Evolutionary conservation across 495 filamentous ascomycete genomes (phyloP).

Genomic region (Viridothelium virens): DNA sequence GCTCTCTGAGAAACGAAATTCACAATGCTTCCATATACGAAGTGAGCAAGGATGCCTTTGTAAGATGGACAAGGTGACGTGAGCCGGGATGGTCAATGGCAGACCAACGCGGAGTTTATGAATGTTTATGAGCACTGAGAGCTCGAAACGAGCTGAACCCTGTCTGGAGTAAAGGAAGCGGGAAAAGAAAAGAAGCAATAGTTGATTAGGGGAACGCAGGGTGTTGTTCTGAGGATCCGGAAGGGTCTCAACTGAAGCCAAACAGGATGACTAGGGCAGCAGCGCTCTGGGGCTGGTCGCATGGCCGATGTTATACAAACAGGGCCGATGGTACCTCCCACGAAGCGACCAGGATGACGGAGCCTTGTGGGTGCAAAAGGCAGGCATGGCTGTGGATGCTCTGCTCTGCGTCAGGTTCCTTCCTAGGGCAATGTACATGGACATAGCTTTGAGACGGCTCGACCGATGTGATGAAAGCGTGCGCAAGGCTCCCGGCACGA

Average conservation of each 20-base stretch:
- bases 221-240: conserved; percentile 5
- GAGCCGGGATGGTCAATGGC: background rate
- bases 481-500: conserved; percentile 11
- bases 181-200: background rate
- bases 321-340: conserved; percentile 4
- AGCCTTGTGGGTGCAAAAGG: conserved; percentile 9
- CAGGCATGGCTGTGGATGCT: background rate
- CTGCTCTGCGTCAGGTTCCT: conserved; percentile 9
- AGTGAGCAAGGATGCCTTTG: background rate
- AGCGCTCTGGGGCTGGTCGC: background rate
- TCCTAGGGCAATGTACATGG: conserved; percentile 11
- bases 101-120: conserved; percentile 4
- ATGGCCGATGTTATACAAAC: conserved; percentile 8
- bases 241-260: conserved; percentile 9
- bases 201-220: background rate
- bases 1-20: background rate
- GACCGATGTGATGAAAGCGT: conserved; percentile 13
- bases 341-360: conserved; percentile 9
- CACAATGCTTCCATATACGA: background rate
- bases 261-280: conserved; percentile 1
- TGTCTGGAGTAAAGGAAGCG: conserved; percentile 1
- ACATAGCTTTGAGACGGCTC: conserved; percentile 11
- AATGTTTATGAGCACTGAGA: background rate
- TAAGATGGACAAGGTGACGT: background rate
- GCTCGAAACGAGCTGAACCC: conserved; percentile 6